Conservation (phyloP, 176 grass and related monocot species). For the Aegilops speltoides region DNA sequence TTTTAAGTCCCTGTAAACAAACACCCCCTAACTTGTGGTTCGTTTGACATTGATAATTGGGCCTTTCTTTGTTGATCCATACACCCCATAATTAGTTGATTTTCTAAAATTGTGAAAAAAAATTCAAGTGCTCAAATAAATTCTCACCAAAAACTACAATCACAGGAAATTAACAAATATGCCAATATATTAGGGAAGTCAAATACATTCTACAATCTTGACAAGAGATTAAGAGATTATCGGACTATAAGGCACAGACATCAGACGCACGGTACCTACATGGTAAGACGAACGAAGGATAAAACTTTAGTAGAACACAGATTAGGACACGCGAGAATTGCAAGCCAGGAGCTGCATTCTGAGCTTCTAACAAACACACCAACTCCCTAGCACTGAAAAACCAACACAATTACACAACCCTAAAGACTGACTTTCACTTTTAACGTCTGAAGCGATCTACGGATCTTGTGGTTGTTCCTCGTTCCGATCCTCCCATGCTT, state of each 20-base stretch:
- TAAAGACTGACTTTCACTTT: not conserved
- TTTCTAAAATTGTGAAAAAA: not conserved
- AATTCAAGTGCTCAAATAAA: not conserved
- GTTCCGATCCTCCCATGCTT: not conserved
- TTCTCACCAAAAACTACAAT: not conserved
- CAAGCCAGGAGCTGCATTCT: not conserved
- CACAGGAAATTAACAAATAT: not conserved
- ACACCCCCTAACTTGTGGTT: not conserved
- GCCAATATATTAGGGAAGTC: not conserved
- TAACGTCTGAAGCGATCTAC: slow-evolving; percentile 1
- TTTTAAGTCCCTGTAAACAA: too few relatives aligned
- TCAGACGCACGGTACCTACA: slow-evolving; percentile 7
- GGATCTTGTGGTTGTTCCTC: not conserved
- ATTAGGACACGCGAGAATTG: slow-evolving; percentile 13
- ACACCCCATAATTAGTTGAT: not conserved
- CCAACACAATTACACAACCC: slow-evolving; percentile 2
- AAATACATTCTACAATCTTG: slow-evolving; percentile 11
- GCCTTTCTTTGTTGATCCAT: not conserved
- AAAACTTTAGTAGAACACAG: not conserved
- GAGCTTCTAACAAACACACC: slow-evolving; percentile 17
- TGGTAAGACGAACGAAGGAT: slow-evolving; percentile 9
- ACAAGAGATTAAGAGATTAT: slow-evolving; percentile 16
- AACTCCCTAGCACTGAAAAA: slow-evolving; percentile 25
- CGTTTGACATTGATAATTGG: not conserved
- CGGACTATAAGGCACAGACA: not conserved